Evolutionary conservation across 2,329 filamentous ascomycete species (phyloP).

Genomic region (Biscogniauxia marginata): DNA sequence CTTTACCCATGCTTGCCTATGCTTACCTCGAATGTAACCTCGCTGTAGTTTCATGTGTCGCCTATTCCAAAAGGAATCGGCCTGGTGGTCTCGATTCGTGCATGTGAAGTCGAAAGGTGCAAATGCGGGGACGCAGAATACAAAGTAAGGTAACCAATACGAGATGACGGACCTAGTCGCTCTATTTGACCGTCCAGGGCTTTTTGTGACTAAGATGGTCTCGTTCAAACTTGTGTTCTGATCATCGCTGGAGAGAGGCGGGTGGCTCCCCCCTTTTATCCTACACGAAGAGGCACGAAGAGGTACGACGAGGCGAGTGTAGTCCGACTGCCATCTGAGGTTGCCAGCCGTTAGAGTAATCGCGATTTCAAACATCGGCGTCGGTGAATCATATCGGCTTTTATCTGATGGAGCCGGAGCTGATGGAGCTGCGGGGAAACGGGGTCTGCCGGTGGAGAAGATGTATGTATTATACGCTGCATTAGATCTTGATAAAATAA

Average conservation of each 20-base stretch:
- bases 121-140: neutral
- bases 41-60: neutral
- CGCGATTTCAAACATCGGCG: no score
- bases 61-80: neutral
- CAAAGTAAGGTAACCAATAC: no score
- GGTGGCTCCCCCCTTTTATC: constrained; percentile 10
- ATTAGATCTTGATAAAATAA: no score
- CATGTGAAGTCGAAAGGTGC: no score
- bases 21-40: neutral
- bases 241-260: constrained; percentile 14
- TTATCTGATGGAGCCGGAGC: neutral
- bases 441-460: neutral
- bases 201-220: no score
- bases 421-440: neutral
- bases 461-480: neutral
- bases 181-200: no score
- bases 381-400: no score
- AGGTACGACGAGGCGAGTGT: neutral
- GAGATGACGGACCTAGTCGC: no score
- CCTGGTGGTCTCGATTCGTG: neutral
- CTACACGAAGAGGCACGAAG: no score
- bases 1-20: neutral
- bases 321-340: neutral
- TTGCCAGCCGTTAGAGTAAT: neutral
- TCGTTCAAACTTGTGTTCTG: constrained; percentile 2